Percentiles rank a stretch among this genome's conserved stretches.
Conservation (phyloP, 1,284 basidiomycete species). For the Melampsora larici-populina region DNA sequence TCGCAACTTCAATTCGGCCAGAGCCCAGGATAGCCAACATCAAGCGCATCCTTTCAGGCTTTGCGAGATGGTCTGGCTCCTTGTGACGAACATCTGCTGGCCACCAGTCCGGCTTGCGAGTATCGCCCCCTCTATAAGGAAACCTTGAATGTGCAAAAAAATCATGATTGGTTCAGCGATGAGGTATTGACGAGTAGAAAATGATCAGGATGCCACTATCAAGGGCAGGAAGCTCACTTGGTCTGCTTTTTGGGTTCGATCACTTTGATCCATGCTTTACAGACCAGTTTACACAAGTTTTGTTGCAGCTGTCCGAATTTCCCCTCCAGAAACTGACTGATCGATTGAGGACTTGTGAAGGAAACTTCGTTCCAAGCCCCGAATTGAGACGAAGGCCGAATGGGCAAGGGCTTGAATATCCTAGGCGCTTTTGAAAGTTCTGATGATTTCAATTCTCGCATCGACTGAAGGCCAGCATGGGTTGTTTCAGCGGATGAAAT, state of each 20-base stretch:
- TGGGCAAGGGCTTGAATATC: slow-evolving; percentile 1
- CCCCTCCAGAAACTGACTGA: slow-evolving; percentile 51
- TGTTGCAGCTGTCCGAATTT: slow-evolving; percentile 57
- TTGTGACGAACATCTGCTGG: slow-evolving; percentile 58
- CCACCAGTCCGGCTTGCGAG: slow-evolving; percentile 60
- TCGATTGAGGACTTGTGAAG: slow-evolving; percentile 20
- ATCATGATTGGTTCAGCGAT: neutral
- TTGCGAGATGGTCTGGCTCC: slow-evolving; percentile 60
- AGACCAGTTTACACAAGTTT: slow-evolving; percentile 59
- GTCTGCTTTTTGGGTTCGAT: slow-evolving; percentile 61
- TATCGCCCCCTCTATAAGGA: slow-evolving; percentile 60
- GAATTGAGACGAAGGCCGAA: slow-evolving; percentile 23
- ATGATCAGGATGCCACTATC: too few relatives aligned
- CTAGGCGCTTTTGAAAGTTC: neutral
- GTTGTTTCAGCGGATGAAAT: neutral
- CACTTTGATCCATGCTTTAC: slow-evolving; percentile 60
- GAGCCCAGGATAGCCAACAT: slow-evolving; percentile 57
- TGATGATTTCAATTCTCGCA: neutral
- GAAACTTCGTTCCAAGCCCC: slow-evolving; percentile 44
- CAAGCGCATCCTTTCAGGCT: slow-evolving; percentile 55
- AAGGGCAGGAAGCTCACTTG: slow-evolving; percentile 48
- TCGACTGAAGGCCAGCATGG: neutral
- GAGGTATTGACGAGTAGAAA: too few relatives aligned
- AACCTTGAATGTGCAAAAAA: slow-evolving; percentile 28
- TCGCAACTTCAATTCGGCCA: slow-evolving; percentile 54